A percentile compares a stretch with the other conserved stretches of the same genome.
phyloP scores from a whole-genome alignment of 176 grass and related monocot genomes.

The Stipa capillata region DNA sequence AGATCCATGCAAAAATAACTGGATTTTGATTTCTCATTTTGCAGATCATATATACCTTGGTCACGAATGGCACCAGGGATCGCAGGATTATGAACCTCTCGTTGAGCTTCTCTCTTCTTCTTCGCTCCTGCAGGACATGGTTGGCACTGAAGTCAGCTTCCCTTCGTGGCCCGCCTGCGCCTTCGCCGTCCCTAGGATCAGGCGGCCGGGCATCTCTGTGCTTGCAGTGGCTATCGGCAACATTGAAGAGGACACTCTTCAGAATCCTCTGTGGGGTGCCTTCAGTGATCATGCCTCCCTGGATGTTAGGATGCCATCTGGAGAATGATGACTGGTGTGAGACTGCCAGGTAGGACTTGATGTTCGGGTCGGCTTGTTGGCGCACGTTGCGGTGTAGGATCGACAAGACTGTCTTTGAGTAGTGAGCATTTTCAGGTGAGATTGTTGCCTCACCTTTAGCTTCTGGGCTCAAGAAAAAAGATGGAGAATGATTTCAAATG shows the following conservation, averaged over 20 bases:
- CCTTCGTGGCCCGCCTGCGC: conserved; percentile 14
- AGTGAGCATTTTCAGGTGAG: conserved; percentile 63
- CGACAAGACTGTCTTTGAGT: conserved; percentile 46
- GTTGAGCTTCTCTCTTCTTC: conserved; percentile 85
- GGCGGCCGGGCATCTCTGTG: conserved; percentile 21
- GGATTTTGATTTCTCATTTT: background rate
- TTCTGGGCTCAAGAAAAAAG: background rate
- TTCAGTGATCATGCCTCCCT: background rate
- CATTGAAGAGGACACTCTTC: conserved; percentile 37
- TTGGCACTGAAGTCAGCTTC: conserved; percentile 41
- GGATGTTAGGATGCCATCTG: conserved; percentile 33
- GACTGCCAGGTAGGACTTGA: background rate
- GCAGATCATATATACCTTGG: conserved; percentile 40
- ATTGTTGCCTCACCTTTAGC: conserved; percentile 36
- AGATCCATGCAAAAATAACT: background rate
- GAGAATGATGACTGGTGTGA: conserved; percentile 50
- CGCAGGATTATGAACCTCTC: conserved; percentile 74
- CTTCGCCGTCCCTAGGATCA: conserved; percentile 25
- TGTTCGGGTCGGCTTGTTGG: background rate
- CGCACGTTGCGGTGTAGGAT: conserved; percentile 40
- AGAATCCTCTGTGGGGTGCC: conserved; percentile 47
- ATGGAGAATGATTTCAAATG: background rate
- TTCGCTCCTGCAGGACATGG: conserved; percentile 73
- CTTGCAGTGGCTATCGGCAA: conserved; percentile 5
- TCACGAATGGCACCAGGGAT: conserved; percentile 83